Percentiles rank a stretch among this genome's conserved stretches.
Evolutionary conservation across 2,329 filamentous ascomycete genomes (phyloP).

Genomic region (Cadophora sp.): DNA sequence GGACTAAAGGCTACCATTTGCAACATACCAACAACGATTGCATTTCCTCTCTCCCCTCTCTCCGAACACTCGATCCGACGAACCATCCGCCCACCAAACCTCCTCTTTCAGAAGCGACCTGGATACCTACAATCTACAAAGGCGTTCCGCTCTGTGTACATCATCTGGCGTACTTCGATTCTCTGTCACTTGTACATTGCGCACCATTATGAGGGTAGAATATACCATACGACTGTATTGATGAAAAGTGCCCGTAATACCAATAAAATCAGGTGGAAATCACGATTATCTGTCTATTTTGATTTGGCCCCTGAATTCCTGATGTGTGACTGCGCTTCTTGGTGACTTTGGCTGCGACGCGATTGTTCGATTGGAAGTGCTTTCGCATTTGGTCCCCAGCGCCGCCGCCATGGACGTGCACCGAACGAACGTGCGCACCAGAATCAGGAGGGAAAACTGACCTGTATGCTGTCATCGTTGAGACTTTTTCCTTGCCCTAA

Average conservation of each 20-base stretch:
- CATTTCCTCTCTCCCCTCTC: slow-evolving; percentile 29
- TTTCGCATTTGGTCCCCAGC: background rate
- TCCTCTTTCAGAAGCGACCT: slow-evolving; percentile 30
- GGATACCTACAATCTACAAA: slow-evolving; percentile 29
- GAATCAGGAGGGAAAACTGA: background rate
- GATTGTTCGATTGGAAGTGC: background rate
- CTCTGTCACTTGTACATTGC: slow-evolving; percentile 42
- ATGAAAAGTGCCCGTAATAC: slow-evolving; percentile 28
- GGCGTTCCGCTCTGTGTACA: slow-evolving; percentile 39
- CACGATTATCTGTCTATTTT: background rate
- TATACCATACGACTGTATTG: slow-evolving; percentile 28
- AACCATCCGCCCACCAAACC: slow-evolving; percentile 7
- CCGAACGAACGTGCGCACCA: background rate
- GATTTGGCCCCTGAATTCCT: background rate
- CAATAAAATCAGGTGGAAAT: slow-evolving; percentile 18
- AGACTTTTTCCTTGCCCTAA: background rate
- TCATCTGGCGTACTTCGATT: slow-evolving; percentile 39
- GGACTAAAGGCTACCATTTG: slow-evolving; percentile 38
- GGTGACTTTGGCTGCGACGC: background rate
- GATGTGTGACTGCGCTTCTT: background rate
- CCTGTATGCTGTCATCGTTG: background rate
- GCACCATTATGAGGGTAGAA: slow-evolving; percentile 39
- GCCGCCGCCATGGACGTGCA: slow-evolving; percentile 11
- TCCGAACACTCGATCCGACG: slow-evolving; percentile 23
- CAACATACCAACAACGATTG: slow-evolving; percentile 18